Percentiles rank a stretch among this genome's conserved stretches.
Conservation (phyloP, 768 basidiomycete genomes). For the Rhodotorula babjevae region DNA sequence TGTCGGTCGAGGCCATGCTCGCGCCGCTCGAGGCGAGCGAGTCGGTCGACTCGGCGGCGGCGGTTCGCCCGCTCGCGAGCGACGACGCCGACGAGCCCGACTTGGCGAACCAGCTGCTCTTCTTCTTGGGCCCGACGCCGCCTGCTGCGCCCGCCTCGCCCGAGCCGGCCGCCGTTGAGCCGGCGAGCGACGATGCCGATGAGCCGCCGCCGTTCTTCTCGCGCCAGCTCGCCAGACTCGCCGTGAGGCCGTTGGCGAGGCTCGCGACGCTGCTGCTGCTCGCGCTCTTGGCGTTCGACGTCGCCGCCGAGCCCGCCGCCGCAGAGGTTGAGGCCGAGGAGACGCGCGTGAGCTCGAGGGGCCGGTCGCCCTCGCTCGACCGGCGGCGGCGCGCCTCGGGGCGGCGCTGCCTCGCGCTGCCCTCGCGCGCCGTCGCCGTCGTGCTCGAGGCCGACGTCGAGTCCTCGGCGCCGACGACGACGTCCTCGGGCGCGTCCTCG, state of each 20-base stretch:
- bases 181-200: no score
- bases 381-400: background rate
- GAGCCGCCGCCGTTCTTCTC: conserved; percentile 7
- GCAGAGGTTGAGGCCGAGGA: background rate
- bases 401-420: background rate
- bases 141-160: background rate
- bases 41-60: background rate
- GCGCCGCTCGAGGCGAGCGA: background rate
- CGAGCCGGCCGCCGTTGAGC: background rate
- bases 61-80: background rate
- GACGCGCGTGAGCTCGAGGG: background rate
- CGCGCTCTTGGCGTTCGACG: background rate
- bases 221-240: conserved; percentile 16
- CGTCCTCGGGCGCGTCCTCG: conserved; percentile 11
- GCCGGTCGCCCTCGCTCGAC: conserved; percentile 1
- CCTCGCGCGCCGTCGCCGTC: background rate
- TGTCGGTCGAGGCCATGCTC: background rate
- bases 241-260: conserved; percentile 9
- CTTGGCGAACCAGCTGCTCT: conserved; percentile 26
- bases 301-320: background rate
- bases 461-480: conserved; percentile 3
- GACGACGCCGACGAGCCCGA: background rate
- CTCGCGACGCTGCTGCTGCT: conserved; percentile 13
- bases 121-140: background rate
- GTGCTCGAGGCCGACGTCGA: background rate